Percentiles rank a stretch among this genome's conserved stretches.
phyloP scores from a whole-genome alignment of 2,329 filamentous ascomycete genomes.

The Pochonia chlamydosporia region DNA sequence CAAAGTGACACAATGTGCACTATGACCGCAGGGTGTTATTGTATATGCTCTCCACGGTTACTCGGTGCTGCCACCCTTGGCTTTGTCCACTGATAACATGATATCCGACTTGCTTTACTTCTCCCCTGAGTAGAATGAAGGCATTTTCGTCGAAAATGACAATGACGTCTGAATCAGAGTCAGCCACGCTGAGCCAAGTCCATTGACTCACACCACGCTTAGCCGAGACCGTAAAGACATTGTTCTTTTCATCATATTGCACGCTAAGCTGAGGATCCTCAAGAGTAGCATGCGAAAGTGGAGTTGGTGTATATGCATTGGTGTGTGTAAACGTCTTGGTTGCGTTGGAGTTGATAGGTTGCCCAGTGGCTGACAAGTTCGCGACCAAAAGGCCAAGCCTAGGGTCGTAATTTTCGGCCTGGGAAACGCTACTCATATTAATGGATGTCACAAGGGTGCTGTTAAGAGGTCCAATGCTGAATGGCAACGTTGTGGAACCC shows the following conservation, averaged over 20 bases:
- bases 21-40: constrained; percentile 3
- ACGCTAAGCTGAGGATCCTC: constrained; percentile 2
- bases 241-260: not conserved
- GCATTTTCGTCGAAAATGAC: constrained; percentile 7
- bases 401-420: not conserved
- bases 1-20: no score
- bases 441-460: constrained; percentile 7
- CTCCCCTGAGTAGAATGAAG: constrained; percentile 3
- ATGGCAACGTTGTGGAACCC: not conserved
- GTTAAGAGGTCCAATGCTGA: constrained; percentile 7
- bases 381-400: constrained; percentile 2
- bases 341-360: constrained; percentile 2
- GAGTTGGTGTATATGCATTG: constrained; percentile 4
- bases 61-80: constrained; percentile 3
- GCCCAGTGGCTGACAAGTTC: constrained; percentile 4
- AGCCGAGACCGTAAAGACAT: constrained; percentile 1
- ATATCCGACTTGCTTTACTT: constrained; percentile 1
- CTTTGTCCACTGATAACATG: constrained; percentile 1
- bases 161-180: constrained; percentile 3
- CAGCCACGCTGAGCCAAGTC: constrained; percentile 7
- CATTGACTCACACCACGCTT: constrained; percentile 3
- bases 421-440: constrained; percentile 1
- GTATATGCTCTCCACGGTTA: constrained; percentile 5
- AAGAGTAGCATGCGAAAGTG: not conserved
- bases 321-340: constrained; percentile 3